phyloP scores from a whole-genome alignment of 345 rosid genomes.

The Pistacia integerrima region DNA sequence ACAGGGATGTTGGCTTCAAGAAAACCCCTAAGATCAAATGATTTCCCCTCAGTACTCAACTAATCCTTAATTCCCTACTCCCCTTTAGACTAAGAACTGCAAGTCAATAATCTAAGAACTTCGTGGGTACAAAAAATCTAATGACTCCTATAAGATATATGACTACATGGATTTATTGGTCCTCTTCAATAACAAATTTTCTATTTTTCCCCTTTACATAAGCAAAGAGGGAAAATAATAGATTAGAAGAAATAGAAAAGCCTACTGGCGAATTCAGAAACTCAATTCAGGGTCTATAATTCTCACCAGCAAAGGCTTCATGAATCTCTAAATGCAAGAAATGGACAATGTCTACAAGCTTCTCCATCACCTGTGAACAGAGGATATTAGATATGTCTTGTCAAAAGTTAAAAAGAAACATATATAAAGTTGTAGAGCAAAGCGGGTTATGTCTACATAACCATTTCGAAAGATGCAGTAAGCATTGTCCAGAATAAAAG shows the following conservation, averaged over 20 bases:
- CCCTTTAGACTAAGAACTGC: background rate
- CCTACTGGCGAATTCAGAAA: background rate
- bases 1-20: background rate
- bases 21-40: background rate
- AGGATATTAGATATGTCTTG: conserved; percentile 10
- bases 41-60: background rate
- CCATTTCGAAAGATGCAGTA: conserved; percentile 7
- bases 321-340: conserved; percentile 94
- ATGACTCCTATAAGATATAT: too few relatives aligned
- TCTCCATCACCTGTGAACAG: conserved; percentile 83
- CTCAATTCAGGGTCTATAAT: conserved; percentile 20
- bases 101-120: background rate
- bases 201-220: background rate
- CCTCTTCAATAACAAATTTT: background rate
- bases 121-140: too few relatives aligned
- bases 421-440: background rate
- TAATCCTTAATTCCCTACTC: background rate
- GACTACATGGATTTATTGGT: background rate
- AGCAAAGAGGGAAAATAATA: background rate
- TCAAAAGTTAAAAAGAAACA: background rate
- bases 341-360: conserved; percentile 89
- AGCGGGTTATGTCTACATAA: background rate
- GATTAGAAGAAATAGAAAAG: background rate
- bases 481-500: too few relatives aligned
- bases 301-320: conserved; percentile 88